These are phyloP conservation scores for Mortierella sp. DNA, from an alignment of 371 early-diverging fungal genomes.

Conservation along the genomic window DNA sequence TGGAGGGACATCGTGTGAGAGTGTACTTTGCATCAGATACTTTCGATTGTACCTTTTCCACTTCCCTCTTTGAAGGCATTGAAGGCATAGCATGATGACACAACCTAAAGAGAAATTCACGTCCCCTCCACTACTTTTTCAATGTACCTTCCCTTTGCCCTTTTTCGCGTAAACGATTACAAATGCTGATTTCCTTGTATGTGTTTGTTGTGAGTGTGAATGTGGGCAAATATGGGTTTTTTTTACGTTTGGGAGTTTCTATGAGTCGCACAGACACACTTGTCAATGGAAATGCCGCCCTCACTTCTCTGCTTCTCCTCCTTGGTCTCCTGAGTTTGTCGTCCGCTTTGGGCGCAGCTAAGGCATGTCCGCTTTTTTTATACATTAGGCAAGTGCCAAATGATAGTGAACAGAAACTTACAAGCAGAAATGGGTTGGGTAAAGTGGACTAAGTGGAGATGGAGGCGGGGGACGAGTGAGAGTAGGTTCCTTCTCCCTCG, in stretches of 20 bases:
- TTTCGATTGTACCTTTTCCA: background rate
- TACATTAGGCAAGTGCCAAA: background rate
- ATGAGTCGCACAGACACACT: background rate
- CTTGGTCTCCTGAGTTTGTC: background rate
- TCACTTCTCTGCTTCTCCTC: background rate
- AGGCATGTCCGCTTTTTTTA: background rate
- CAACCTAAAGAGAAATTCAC: background rate
- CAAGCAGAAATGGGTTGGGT: no score
- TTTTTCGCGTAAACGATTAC: conserved; percentile 8
- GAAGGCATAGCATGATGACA: background rate
- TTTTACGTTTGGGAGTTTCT: background rate
- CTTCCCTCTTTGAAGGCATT: background rate
- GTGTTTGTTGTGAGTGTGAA: background rate
- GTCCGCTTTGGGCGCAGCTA: background rate
- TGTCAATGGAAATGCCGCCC: background rate
- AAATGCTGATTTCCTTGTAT: conserved; percentile 2
- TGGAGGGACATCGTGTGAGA: background rate
- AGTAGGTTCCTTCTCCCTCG: no score
- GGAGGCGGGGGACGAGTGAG: no score
- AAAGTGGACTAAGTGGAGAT: no score
- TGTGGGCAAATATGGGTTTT: background rate
- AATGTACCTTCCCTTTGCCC: background rate
- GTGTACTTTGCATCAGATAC: background rate
- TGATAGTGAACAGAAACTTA: background rate
- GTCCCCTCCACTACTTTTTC: background rate